Conservation (phyloP, 768 basidiomycete genomes). For the Tricholoma terreum region DNA sequence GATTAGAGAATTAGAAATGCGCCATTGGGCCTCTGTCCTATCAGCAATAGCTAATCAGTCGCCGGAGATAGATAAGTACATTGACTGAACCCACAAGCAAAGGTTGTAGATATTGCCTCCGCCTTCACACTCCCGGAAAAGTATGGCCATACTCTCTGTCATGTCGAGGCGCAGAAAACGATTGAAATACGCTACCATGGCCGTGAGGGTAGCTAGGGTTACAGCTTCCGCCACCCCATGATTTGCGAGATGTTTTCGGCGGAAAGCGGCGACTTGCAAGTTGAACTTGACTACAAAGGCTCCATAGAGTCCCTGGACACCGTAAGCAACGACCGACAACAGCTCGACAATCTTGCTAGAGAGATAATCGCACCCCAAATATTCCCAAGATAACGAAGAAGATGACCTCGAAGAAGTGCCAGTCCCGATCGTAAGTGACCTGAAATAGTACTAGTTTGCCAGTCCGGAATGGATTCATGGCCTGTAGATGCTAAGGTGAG, state of each 20-base stretch:
- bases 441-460: conserved; percentile 98
- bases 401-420: conserved; percentile 99
- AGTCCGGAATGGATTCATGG: conserved; percentile 97
- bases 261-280: conserved; percentile 90
- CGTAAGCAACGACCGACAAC: background rate
- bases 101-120: conserved; percentile 85
- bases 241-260: conserved; percentile 81
- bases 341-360: background rate
- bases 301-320: conserved; percentile 87
- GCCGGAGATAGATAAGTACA: background rate
- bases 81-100: conserved; percentile 75
- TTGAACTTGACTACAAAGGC: conserved; percentile 98
- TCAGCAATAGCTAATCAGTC: background rate
- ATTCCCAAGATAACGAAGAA: conserved; percentile 94
- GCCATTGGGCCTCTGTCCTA: conserved; percentile 90
- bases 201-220: conserved; percentile 80
- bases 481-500: conserved; percentile 41
- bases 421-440: conserved; percentile 94
- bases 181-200: conserved; percentile 91
- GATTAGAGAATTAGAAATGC: conserved; percentile 88
- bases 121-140: conserved; percentile 95
- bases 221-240: conserved; percentile 91
- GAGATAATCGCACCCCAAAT: conserved; percentile 70
- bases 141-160: conserved; percentile 92
- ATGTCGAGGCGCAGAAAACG: conserved; percentile 94